These are phyloP conservation scores for Hysterium pulicare DNA, from an alignment of 2,329 filamentous ascomycete species.

Conservation along the genomic window DNA sequence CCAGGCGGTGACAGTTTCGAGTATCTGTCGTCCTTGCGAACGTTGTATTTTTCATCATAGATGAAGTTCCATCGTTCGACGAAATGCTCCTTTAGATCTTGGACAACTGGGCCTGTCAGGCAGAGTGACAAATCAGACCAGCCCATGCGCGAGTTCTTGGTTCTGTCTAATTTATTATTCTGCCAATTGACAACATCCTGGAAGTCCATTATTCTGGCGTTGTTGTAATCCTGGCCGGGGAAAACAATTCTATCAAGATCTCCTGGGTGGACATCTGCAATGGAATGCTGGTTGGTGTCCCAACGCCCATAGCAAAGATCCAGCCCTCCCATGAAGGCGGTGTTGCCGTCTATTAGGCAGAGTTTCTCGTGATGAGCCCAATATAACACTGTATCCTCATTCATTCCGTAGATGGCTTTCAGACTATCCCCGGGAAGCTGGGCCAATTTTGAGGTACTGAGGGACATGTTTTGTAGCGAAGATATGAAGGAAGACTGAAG, in stretches of 20 bases:
- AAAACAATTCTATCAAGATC: conserved; percentile 75
- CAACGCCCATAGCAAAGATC: conserved; percentile 85
- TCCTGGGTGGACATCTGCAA: conserved; percentile 77
- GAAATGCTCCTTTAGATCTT: conserved; percentile 75
- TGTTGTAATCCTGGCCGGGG: conserved; percentile 91
- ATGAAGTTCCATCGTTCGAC: conserved; percentile 90
- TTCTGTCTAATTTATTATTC: conserved; percentile 81
- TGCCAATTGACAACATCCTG: conserved; percentile 74
- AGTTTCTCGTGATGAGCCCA: conserved; percentile 96
- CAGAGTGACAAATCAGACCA: conserved; percentile 86
- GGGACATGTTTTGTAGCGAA: conserved; percentile 54
- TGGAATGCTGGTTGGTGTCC: conserved; percentile 81
- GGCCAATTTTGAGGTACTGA: conserved; percentile 54
- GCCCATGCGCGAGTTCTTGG: conserved; percentile 79
- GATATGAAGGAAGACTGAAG: conserved; percentile 57
- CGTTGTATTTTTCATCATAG: conserved; percentile 74
- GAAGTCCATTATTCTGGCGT: conserved; percentile 79
- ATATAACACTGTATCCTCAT: conserved; percentile 77
- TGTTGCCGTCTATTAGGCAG: conserved; percentile 71
- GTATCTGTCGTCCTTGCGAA: conserved; percentile 53
- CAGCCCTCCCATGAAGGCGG: conserved; percentile 87
- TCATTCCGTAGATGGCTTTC: conserved; percentile 76
- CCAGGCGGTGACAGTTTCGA: conserved; percentile 17
- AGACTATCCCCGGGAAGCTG: conserved; percentile 70
- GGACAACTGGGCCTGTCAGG: conserved; percentile 69